Evolutionary conservation across 2,329 filamentous ascomycete genomes (phyloP).

Genomic region (Colletotrichum limetticola): DNA sequence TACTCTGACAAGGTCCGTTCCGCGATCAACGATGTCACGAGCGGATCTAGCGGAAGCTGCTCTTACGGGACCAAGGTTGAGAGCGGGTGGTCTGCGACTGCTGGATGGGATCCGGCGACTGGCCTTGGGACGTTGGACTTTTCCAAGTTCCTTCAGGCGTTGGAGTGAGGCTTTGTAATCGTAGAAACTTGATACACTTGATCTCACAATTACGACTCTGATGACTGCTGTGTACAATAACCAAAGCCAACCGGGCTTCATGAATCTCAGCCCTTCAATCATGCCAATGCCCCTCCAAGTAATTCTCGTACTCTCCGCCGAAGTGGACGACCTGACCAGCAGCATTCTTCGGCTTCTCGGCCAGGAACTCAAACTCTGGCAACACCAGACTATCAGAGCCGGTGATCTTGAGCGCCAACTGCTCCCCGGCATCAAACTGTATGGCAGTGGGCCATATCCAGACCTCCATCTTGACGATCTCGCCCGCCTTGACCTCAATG

Average conservation of each 20-base stretch:
- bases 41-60: background rate
- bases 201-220: too few species aligned
- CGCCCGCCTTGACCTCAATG: background rate
- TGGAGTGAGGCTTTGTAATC: background rate
- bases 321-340: background rate
- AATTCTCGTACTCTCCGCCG: slow-evolving; percentile 1
- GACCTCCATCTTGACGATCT: background rate
- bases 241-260: background rate
- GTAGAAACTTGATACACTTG: too few species aligned
- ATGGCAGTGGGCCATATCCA: slow-evolving; percentile 18
- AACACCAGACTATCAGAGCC: background rate
- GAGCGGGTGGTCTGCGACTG: slow-evolving; percentile 7
- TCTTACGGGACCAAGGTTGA: background rate
- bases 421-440: slow-evolving; percentile 5
- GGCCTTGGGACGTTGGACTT: slow-evolving; percentile 19
- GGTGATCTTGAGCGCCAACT: background rate
- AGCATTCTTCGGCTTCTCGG: background rate
- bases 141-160: slow-evolving; percentile 1
- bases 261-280: background rate
- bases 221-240: too few species aligned
- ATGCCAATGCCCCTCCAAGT: background rate
- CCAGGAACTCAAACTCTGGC: background rate
- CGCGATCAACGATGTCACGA: slow-evolving; percentile 13
- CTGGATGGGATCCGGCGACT: slow-evolving; percentile 11
- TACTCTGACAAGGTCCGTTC: slow-evolving; percentile 40